A percentile compares a stretch with the other conserved stretches of the same genome.
These are phyloP conservation scores for Davidsoniella eucalypti DNA, from an alignment of 2,329 filamentous ascomycete species.

Conservation along the genomic window DNA sequence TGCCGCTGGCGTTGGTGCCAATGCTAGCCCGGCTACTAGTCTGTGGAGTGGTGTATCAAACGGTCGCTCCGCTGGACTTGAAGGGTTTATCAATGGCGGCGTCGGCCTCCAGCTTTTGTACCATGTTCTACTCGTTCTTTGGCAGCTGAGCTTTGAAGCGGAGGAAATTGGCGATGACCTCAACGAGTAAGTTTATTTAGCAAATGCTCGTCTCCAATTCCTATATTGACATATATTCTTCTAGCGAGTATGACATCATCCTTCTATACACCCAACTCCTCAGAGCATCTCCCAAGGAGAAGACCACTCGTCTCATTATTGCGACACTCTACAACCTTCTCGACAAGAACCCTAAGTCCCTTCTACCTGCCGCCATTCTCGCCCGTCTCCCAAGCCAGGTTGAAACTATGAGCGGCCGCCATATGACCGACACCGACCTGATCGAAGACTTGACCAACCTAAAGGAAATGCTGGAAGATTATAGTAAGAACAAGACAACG, in stretches of 20 bases:
- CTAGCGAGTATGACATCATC: constrained; percentile 80
- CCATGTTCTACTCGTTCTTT: constrained; percentile 80
- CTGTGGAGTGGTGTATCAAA: constrained; percentile 42
- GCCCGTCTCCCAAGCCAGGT: constrained; percentile 60
- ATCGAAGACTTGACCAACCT: constrained; percentile 44
- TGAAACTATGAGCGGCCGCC: constrained; percentile 43
- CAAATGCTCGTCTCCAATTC: background rate
- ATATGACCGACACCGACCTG: constrained; percentile 48
- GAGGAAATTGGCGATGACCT: constrained; percentile 56
- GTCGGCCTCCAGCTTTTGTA: constrained; percentile 89
- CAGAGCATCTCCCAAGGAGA: constrained; percentile 88
- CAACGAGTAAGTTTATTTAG: constrained; percentile 49
- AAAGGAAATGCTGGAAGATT: constrained; percentile 48
- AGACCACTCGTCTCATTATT: constrained; percentile 82
- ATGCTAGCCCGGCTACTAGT: constrained; percentile 42
- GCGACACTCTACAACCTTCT: constrained; percentile 83
- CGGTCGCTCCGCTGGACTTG: constrained; percentile 43
- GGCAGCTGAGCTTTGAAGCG: constrained; percentile 94
- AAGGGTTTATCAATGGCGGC: constrained; percentile 53
- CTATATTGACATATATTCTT: background rate
- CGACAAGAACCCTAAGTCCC: constrained; percentile 47
- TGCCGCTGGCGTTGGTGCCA: constrained; percentile 55
- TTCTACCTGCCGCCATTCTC: constrained; percentile 72
- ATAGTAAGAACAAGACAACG: constrained; percentile 55
- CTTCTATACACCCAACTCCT: constrained; percentile 84